Evolutionary conservation across 495 filamentous ascomycete genomes (phyloP).

Genomic region (Neurospora cerealis): DNA sequence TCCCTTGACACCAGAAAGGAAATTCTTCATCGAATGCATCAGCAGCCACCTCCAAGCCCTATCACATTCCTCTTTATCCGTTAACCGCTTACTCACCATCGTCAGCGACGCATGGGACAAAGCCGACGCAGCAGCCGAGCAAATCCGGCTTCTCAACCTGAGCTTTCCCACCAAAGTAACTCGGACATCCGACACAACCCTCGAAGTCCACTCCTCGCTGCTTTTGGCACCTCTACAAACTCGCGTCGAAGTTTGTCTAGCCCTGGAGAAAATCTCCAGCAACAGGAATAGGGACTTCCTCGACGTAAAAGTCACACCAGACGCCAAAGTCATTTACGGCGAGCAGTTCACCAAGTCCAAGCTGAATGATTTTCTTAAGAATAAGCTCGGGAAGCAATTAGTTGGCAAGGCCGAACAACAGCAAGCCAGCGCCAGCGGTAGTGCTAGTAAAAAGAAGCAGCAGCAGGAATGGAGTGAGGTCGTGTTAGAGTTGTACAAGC

Average conservation of each 20-base stretch:
- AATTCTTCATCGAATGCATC: conserved; percentile 63
- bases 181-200: conserved; percentile 46
- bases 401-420: conserved; percentile 19
- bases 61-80: conserved; percentile 35
- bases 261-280: conserved; percentile 10
- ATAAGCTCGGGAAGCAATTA: conserved; percentile 32
- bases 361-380: conserved; percentile 49
- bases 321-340: conserved; percentile 53
- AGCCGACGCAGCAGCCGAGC: conserved; percentile 39
- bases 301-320: conserved; percentile 34
- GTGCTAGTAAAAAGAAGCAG: conserved; percentile 14
- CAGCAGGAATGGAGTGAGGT: conserved; percentile 43
- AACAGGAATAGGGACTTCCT: conserved; percentile 21
- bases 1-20: conserved; percentile 42
- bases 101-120: conserved; percentile 52
- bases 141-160: conserved; percentile 44
- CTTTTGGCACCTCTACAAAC: conserved; percentile 48
- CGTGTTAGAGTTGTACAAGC: conserved; percentile 45
- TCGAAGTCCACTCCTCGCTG: conserved; percentile 43
- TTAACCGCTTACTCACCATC: conserved; percentile 43
- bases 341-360: conserved; percentile 54
- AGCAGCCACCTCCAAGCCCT: conserved; percentile 46
- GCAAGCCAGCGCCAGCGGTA: conserved; percentile 2
- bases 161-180: conserved; percentile 42
- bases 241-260: conserved; percentile 46